Conservation (phyloP, 352 stramenopile genomes). For the Globisporangium spiculum region DNA sequence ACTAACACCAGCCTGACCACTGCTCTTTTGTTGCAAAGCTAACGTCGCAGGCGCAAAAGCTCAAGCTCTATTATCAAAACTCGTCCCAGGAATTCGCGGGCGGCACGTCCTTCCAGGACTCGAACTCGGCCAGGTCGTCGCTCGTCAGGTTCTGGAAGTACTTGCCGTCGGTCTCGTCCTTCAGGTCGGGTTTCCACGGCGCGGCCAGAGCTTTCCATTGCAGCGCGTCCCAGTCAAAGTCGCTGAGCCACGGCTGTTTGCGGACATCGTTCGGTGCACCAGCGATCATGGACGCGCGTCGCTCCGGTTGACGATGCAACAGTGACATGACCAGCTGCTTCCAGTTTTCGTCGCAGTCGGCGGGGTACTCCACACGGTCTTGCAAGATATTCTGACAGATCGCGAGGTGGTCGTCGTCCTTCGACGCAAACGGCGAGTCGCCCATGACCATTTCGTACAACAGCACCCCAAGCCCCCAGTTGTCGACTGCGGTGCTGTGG, state of each 20-base stretch:
- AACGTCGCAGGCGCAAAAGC: neutral
- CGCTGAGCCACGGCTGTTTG: conserved; percentile 33
- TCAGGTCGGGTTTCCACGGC: conserved; percentile 45
- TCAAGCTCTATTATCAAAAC: conserved; percentile 24
- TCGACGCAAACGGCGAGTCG: conserved; percentile 31
- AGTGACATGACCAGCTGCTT: conserved; percentile 37
- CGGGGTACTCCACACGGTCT: conserved; percentile 22
- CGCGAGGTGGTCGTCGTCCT: conserved; percentile 28
- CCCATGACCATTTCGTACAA: conserved; percentile 56
- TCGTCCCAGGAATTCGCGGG: conserved; percentile 35
- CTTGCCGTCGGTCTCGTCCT: conserved; percentile 31
- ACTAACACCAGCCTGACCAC: neutral
- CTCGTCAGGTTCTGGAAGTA: conserved; percentile 39
- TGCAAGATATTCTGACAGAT: conserved; percentile 37
- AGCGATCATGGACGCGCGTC: conserved; percentile 32
- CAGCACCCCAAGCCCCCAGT: conserved; percentile 49
- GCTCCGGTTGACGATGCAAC: conserved; percentile 41
- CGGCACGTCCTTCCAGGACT: conserved; percentile 31
- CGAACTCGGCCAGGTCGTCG: conserved; percentile 30
- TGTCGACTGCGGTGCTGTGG: conserved; percentile 48
- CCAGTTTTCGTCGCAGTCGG: conserved; percentile 33
- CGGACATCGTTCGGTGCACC: conserved; percentile 28
- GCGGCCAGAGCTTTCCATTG: conserved; percentile 26
- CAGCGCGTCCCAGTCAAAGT: conserved; percentile 46
- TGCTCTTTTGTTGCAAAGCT: neutral